These are phyloP conservation scores for Limonium bicolor DNA, from an alignment of 148 eudicot genomes.

Conservation along the genomic window DNA sequence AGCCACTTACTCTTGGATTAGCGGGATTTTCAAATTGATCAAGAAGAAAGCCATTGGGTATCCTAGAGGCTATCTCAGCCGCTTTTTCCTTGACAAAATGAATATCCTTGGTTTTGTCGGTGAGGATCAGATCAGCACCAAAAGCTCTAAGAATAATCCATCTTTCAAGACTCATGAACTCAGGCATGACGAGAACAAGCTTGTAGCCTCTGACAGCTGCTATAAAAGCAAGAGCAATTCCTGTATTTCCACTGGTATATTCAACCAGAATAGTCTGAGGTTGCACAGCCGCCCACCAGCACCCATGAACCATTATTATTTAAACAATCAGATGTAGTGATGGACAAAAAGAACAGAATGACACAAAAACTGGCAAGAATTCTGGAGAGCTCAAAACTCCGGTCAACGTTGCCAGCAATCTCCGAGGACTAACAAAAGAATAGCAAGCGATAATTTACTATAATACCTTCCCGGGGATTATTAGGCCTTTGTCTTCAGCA, in stretches of 20 bases:
- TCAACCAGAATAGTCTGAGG: slow-evolving; percentile 78
- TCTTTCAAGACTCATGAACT: slow-evolving; percentile 41
- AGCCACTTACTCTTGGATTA: slow-evolving; percentile 66
- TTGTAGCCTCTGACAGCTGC: slow-evolving; percentile 75
- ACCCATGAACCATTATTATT: no score
- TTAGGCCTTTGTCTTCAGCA: slow-evolving; percentile 65
- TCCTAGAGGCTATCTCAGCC: slow-evolving; percentile 32
- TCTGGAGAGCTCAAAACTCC: no score
- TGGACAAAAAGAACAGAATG: no score
- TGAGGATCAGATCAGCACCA: slow-evolving; percentile 53
- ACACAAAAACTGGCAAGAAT: no score
- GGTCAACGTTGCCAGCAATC: no score
- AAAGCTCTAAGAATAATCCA: slow-evolving; percentile 49
- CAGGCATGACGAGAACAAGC: slow-evolving; percentile 54
- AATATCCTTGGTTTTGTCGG: slow-evolving; percentile 33
- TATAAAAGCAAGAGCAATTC: slow-evolving; percentile 66
- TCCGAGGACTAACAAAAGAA: no score
- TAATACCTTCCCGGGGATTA: slow-evolving; percentile 71
- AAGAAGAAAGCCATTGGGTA: slow-evolving; percentile 39
- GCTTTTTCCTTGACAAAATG: slow-evolving; percentile 27
- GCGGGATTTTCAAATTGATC: slow-evolving; percentile 64
- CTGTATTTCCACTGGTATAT: slow-evolving; percentile 77
- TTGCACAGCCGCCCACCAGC: no score
- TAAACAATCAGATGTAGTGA: no score
- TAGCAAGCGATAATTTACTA: no score